Base-by-base conservation (phyloP, 2,329 filamentous ascomycete genomes). In the Colletotrichum tabaci region DNA sequence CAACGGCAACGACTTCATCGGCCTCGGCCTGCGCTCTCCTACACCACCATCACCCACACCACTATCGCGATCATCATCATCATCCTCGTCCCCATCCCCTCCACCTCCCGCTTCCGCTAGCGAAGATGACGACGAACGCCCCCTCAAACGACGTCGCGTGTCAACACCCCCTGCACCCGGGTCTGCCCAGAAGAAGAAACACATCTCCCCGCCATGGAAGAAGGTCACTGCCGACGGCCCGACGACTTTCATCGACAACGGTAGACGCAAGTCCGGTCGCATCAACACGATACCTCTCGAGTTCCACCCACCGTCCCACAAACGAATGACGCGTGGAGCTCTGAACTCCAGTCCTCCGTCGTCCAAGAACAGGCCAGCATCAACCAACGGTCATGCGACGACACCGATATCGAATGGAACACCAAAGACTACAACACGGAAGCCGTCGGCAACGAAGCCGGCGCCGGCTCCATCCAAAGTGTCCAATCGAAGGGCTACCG, bases 171-270 rank as follows among this genome's bases (percentile, higher is more conserved):
- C 77, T 0, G 78, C 80, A 70, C 69, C 75, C 26, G 60, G 60
- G 1, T 76, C 71, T 66, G 74, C 82, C 71, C 80, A 85, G 73
- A 81, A 85, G 73, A 77, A 81, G 77, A 85, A 91, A 83, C 84
- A 85, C 64, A 87, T 88, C 72, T 98, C 96, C 74, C 96, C 96
- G 75, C 96, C 96, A 26, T 99, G 96, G 96, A 98, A 96, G 85
- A 94, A 91, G 78, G 89, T 93, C 74, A 89, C 89, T 71, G 94
- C 93, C 50, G 93, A 97, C 38, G 96, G 96, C 0, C 96, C 96
- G 26, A 96, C 96, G 4, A 93, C 93, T 0, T 95, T 97, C 79
- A 89, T 93, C 56, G 89, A 88, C 83, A 93, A 88, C 88, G 94
- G 93, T 60, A 88, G 88, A 74, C 87, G 91, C 72, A 92, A 91